Base-by-base conservation (phyloP, 768 basidiomycete genomes). In the Agaricus blazei region DNA sequence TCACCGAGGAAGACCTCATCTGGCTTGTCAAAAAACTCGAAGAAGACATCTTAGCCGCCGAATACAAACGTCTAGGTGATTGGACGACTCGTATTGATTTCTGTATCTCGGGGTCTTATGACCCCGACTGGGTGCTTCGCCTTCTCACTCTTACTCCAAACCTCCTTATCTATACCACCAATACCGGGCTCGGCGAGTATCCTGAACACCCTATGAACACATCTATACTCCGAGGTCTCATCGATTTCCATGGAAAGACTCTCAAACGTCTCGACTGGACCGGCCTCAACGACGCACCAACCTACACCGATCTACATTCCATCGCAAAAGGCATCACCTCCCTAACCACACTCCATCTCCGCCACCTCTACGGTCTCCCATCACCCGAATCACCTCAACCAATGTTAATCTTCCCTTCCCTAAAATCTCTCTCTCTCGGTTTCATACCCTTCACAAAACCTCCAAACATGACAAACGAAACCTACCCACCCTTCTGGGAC, bases 191-290 rank as follows among this genome's bases (percentile, higher is more conserved):
- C 53, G 31, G 58, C 57, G 42, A 34, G 19, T 48, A 19, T 34
- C 43, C 64, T 52, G 48, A 63, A 59, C 46, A 59, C 27, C 38
- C 61, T 47, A 19, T 62, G 64, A 44, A 72, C 70, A 0, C 68
- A 70, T 8, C 50, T 60, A 66, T 78, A 23, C 62, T 76, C 14
- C 61, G 64, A 36, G 68, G 69, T 0, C 61, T 78, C 24, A 60
- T 70, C 9, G 47, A 52, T 1, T 62, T 69, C 9, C 72, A 70
- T 28, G 62, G 67, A 2, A 58, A 60, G 28, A 70, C 72, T n/a
- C 65, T 79, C 11, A 70, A 68, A 43, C 69, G 78, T 27, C 48
- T 77, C 1, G 78, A 78, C 57, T 79, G 78, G 76, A 72, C 66
- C 7, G 69, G 72, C 23, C 63, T 67, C 0, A 73, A 73, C 8